phyloP scores from a whole-genome alignment of 805 yeast genomes.

The Saccharomyces paradoxus region DNA sequence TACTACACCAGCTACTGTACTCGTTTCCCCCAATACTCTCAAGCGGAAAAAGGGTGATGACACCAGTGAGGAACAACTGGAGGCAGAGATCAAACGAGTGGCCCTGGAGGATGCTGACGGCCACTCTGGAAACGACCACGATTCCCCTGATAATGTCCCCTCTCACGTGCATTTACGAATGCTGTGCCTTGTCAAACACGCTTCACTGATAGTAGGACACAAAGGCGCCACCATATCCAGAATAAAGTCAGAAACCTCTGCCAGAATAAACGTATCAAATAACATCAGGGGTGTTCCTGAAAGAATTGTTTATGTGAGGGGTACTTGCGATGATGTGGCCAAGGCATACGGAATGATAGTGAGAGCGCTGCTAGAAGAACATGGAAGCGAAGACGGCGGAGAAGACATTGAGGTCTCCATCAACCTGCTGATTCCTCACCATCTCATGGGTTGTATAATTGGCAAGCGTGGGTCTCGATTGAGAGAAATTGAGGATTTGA shows the following conservation, averaged over 20 bases:
- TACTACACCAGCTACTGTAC: neutral
- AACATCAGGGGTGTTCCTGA: conserved; percentile 65
- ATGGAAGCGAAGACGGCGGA: conserved; percentile 44
- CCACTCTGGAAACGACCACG: conserved; percentile 4
- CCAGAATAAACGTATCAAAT: conserved; percentile 64
- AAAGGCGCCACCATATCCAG: conserved; percentile 68
- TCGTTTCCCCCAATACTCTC: conserved; percentile 29
- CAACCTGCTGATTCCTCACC: conserved; percentile 64
- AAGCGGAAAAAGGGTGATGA: conserved; percentile 64
- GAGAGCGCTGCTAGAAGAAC: conserved; percentile 45
- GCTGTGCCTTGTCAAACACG: conserved; percentile 69
- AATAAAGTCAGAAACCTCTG: conserved; percentile 54
- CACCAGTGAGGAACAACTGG: conserved; percentile 33
- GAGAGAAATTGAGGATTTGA: conserved; percentile 72
- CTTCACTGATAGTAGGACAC: conserved; percentile 67
- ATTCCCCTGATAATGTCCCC: conserved; percentile 7
- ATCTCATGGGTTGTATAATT: conserved; percentile 70
- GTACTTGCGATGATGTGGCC: conserved; percentile 70
- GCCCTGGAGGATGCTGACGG: conserved; percentile 52
- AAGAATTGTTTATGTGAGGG: conserved; percentile 65
- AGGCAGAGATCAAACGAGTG: conserved; percentile 53
- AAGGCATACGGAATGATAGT: conserved; percentile 71
- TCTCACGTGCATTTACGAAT: conserved; percentile 59
- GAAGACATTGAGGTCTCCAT: conserved; percentile 37
- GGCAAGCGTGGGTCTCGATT: conserved; percentile 70